Evolutionary conservation across 192 early-diverging fungal genomes (phyloP).

Genomic region (Coemansia sp.): DNA sequence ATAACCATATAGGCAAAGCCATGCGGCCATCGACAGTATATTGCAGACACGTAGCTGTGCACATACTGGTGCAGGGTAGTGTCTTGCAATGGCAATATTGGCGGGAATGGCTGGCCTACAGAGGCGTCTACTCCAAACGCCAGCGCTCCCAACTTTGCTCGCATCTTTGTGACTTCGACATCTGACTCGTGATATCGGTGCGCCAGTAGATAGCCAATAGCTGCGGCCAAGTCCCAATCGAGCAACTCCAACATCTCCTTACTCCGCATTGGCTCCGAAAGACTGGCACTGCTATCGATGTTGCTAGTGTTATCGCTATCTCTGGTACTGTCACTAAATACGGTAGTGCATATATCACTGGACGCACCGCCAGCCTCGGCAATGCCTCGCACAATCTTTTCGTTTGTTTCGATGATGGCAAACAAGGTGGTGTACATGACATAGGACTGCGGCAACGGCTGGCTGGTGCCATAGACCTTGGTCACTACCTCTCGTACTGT

Average conservation of each 20-base stretch:
- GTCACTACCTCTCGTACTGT: slow-evolving; percentile 24
- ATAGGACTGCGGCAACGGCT: slow-evolving; percentile 11
- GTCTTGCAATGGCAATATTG: slow-evolving; percentile 30
- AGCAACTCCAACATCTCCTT: slow-evolving; percentile 31
- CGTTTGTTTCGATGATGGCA: slow-evolving; percentile 44
- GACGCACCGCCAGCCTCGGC: slow-evolving; percentile 5
- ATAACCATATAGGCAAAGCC: slow-evolving; percentile 52
- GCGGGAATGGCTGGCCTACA: slow-evolving; percentile 33
- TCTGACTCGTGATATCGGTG: slow-evolving; percentile 24
- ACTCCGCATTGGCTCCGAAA: slow-evolving; percentile 3
- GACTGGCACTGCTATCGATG: neutral
- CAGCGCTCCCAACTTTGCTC: slow-evolving; percentile 30
- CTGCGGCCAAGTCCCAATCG: slow-evolving; percentile 53
- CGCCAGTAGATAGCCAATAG: slow-evolving; percentile 37
- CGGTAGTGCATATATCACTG: neutral
- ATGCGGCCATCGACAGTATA: slow-evolving; percentile 38
- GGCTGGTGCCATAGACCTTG: slow-evolving; percentile 4
- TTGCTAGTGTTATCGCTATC: neutral
- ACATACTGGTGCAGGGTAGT: slow-evolving; percentile 34
- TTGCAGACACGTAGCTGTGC: slow-evolving; percentile 13
- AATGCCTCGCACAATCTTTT: slow-evolving; percentile 20
- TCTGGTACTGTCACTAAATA: neutral
- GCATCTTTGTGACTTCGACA: slow-evolving; percentile 15
- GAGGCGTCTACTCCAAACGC: slow-evolving; percentile 28
- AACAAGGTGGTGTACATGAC: slow-evolving; percentile 40